Evolutionary conservation across 495 filamentous ascomycete genomes (phyloP).

Genomic region (Melanomma pulvis-pyrius): DNA sequence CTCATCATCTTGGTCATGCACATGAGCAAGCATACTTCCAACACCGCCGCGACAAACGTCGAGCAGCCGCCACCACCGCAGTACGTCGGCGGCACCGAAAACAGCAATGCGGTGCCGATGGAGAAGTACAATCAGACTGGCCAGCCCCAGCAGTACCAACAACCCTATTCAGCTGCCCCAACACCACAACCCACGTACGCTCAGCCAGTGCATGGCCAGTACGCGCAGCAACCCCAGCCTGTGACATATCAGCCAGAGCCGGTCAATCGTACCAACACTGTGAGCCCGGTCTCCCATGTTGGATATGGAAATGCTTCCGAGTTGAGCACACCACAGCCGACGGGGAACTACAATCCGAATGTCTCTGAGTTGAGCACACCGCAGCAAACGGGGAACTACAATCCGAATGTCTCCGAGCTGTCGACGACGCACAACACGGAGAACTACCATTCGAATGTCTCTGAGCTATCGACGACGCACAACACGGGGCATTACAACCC

Average conservation of each 20-base stretch:
- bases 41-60: neutral
- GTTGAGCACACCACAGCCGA: constrained; percentile 10
- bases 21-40: constrained; percentile 20
- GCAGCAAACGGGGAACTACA: neutral
- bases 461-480: neutral
- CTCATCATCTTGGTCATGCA: constrained; percentile 22
- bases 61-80: constrained; percentile 4
- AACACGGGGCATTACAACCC: neutral
- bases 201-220: constrained; percentile 20
- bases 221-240: constrained; percentile 13
- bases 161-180: neutral
- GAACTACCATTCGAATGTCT: neutral
- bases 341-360: neutral
- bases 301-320: constrained; percentile 14
- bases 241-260: constrained; percentile 22
- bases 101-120: constrained; percentile 8
- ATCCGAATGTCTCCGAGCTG: constrained; percentile 15
- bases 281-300: constrained; percentile 22
- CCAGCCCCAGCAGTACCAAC: constrained; percentile 8
- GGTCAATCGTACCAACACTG: constrained; percentile 17
- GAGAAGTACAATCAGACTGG: constrained; percentile 19
- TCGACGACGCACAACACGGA: neutral
- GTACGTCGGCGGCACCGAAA: constrained; percentile 4
- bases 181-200: constrained; percentile 19
- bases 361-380: constrained; percentile 7